Evolutionary conservation across 106 monocot species (phyloP).

Genomic region (Apostasia ramifera): DNA sequence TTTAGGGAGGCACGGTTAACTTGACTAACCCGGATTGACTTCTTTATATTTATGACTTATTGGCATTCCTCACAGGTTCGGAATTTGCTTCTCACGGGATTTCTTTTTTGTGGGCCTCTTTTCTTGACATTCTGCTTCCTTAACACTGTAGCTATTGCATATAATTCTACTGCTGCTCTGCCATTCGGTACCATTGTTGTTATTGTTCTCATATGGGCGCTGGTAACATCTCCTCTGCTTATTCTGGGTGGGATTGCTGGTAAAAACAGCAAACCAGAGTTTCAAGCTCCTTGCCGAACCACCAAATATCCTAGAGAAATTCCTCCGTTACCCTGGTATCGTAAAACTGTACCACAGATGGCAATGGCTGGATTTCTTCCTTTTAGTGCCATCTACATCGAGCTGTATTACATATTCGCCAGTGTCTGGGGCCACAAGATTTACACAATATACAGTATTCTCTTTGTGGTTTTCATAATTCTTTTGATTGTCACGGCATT

Average conservation of each 20-base stretch:
- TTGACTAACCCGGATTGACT: not conserved
- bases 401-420: slow-evolving; percentile 69
- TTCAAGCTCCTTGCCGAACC: slow-evolving; percentile 66
- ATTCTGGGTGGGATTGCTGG: slow-evolving; percentile 66
- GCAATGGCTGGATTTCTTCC: slow-evolving; percentile 63
- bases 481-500: slow-evolving; percentile 65
- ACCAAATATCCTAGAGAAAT: slow-evolving; percentile 63
- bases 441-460: slow-evolving; percentile 64
- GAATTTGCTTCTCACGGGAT: slow-evolving; percentile 58
- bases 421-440: slow-evolving; percentile 73
- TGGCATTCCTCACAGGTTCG: slow-evolving; percentile 29
- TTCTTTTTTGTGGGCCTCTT: slow-evolving; percentile 57
- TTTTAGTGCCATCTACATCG: slow-evolving; percentile 59
- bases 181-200: slow-evolving; percentile 62
- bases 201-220: slow-evolving; percentile 52
- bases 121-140: slow-evolving; percentile 65
- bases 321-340: slow-evolving; percentile 58
- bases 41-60: not conserved
- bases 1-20: not conserved
- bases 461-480: slow-evolving; percentile 68
- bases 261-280: slow-evolving; percentile 49
- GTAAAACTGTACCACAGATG: slow-evolving; percentile 46
- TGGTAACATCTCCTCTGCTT: slow-evolving; percentile 55
- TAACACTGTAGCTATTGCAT: slow-evolving; percentile 56
- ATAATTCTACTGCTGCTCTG: slow-evolving; percentile 59